Conservation (phyloP, 1,139 yeast species). For the Yamadazyma taylorii region DNA sequence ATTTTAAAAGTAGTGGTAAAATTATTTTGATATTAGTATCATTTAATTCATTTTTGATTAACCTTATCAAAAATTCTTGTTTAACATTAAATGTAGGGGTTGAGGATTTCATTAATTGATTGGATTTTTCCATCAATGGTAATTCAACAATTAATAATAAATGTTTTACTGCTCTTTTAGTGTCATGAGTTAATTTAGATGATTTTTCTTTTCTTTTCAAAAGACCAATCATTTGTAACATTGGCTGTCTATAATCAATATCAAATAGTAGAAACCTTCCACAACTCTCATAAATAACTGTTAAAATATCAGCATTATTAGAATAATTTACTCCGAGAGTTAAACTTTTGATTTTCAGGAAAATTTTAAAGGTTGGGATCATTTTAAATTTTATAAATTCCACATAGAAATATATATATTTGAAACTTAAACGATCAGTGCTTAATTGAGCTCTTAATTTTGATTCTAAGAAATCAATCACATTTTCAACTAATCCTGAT, state of each 20-base stretch:
- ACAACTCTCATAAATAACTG: slow-evolving; percentile 68
- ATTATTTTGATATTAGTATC: slow-evolving; percentile 34
- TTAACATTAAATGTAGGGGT: slow-evolving; percentile 29
- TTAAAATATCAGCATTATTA: slow-evolving; percentile 64
- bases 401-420: slow-evolving; percentile 61
- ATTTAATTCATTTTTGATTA: slow-evolving; percentile 55
- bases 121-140: slow-evolving; percentile 36
- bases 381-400: slow-evolving; percentile 79
- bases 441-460: slow-evolving; percentile 62
- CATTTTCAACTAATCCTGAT: slow-evolving; percentile 53
- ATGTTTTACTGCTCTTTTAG: slow-evolving; percentile 60
- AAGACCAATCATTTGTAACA: slow-evolving; percentile 62
- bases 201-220: slow-evolving; percentile 53
- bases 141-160: slow-evolving; percentile 64
- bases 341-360: slow-evolving; percentile 66
- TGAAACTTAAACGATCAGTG: slow-evolving; percentile 51
- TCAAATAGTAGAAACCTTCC: slow-evolving; percentile 69
- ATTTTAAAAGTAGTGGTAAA: slow-evolving; percentile 38
- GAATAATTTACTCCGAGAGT: slow-evolving; percentile 48
- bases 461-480: slow-evolving; percentile 56
- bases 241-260: slow-evolving; percentile 57
- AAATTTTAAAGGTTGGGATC: slow-evolving; percentile 68
- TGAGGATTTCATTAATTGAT: slow-evolving; percentile 14
- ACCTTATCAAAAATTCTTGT: slow-evolving; percentile 49
- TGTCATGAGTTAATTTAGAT: slow-evolving; percentile 52